phyloP scores from a whole-genome alignment of 129 eudicot genomes.

The Deinandra increscens region DNA sequence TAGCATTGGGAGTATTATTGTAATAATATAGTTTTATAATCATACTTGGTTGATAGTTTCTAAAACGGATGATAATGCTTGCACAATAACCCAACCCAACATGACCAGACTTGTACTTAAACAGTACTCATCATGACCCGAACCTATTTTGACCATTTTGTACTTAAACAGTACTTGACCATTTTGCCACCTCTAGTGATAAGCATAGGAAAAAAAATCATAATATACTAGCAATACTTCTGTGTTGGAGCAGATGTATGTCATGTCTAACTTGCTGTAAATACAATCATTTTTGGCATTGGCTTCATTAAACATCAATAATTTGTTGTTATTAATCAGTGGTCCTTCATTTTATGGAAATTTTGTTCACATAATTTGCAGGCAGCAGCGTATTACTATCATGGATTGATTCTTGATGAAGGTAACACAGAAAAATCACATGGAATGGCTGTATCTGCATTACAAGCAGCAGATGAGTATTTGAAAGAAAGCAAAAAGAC shows the following conservation, averaged over 20 bases:
- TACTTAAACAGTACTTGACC: background rate
- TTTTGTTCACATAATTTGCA: conserved; percentile 24
- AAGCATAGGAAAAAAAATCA: background rate
- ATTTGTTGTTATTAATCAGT: conserved; percentile 2
- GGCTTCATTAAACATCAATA: background rate
- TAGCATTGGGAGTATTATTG: too few species aligned
- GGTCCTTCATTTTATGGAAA: background rate
- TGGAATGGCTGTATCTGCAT: conserved; percentile 94
- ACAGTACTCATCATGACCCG: background rate
- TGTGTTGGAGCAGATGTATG: conserved; percentile 11
- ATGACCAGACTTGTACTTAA: background rate
- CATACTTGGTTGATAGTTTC: too few species aligned
- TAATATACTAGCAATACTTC: background rate
- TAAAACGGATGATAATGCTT: background rate
- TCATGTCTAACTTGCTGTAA: conserved; percentile 6
- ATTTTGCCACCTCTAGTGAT: background rate
- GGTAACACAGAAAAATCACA: conserved; percentile 96
- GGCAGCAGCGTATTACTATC: conserved; percentile 98
- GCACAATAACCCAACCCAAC: background rate
- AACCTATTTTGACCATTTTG: background rate
- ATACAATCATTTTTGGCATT: background rate
- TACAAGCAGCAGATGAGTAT: conserved; percentile 98
- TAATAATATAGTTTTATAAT: too few species aligned
- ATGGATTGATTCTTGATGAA: conserved; percentile 93
- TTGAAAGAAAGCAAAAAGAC: conserved; percentile 86